Evolutionary conservation across 2,329 filamentous ascomycete genomes (phyloP), one percentile per base, ranked within the genome.

Genomic region (Penicillium fuscoglaucum): DNA sequence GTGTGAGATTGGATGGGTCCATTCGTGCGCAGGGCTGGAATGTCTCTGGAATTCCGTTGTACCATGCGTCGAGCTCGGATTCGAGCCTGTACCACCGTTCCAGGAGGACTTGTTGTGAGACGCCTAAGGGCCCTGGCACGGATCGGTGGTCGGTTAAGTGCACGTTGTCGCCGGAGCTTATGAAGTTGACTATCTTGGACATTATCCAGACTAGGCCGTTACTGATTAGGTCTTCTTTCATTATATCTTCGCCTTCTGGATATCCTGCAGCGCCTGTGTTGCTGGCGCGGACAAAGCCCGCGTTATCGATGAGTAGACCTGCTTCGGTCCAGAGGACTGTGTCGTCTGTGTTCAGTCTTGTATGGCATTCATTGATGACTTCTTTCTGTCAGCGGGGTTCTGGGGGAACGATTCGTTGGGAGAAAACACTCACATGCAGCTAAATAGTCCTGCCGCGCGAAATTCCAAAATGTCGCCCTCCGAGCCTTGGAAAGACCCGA

Each of bases 191-290:
- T 5, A 88, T 81, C 65, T 88, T 88, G 7, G 85, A 83, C 58
- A 87, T 78, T 9, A 89, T 80, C 86, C 86, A 89, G 6, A 88
- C 81, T 4, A 90, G 70, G 0, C 84, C 83, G 64, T 89, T 89
- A 41, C 81, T 83, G 53, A 87, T 83, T 60, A 86, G 79, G 60
- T 88, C 87, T 71, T 89, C 86, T 57, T 81, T 79, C 79, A 87
- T 86, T 12, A 79, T 61, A 17, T 71, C 71, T 41, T 75, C 72
- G n/a, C 66, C 72, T 46, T 75, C 74, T 2, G 70, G 65, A 49
- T 73, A 74, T 19, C 70, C 68, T 8, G 68, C 59, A 2, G 63
- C 58, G 41, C 61, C 62, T 72, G 54, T 72, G 70, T 63, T 82
- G 72, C 64, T 79, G 55, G 71, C 79, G 66, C 55, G 78, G 66